Conservation (phyloP, 306 rosid genomes). For the Lathyrus sativus region DNA sequence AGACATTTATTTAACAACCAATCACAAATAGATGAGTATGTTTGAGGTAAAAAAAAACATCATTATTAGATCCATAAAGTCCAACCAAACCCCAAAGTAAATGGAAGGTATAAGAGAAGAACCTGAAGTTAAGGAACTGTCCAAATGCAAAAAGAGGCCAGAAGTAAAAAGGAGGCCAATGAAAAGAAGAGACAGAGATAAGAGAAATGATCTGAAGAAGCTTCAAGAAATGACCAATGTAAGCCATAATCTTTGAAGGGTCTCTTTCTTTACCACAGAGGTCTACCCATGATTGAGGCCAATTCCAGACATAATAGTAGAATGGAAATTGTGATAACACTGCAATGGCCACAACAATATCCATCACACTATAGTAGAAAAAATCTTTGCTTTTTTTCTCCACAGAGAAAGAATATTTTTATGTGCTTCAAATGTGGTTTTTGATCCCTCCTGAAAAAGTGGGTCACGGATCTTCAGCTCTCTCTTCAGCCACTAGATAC, state of each 20-base stretch:
- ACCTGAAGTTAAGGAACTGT: slow-evolving; percentile 88
- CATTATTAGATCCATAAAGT: slow-evolving; percentile 32
- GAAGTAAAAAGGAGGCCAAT: slow-evolving; percentile 79
- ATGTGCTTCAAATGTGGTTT: not conserved
- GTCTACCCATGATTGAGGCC: slow-evolving; percentile 76
- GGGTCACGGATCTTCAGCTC: not conserved
- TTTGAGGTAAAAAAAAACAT: not conserved
- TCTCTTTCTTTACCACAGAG: slow-evolving; percentile 74
- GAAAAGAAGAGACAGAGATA: slow-evolving; percentile 63
- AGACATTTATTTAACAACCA: too few relatives aligned
- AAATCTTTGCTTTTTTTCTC: not conserved
- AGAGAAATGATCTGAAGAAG: slow-evolving; percentile 69
- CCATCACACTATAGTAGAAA: slow-evolving; percentile 34
- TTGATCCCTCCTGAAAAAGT: not conserved
- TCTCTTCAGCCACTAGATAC: not conserved
- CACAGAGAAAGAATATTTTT: not conserved
- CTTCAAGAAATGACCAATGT: slow-evolving; percentile 62
- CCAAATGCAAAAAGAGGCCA: slow-evolving; percentile 85
- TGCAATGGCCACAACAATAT: slow-evolving; percentile 56
- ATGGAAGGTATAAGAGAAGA: not conserved
- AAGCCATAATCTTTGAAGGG: slow-evolving; percentile 78
- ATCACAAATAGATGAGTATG: too few relatives aligned
- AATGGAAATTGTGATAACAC: slow-evolving; percentile 70
- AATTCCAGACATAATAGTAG: slow-evolving; percentile 68
- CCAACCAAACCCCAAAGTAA: not conserved